These are phyloP conservation scores for Hypholoma sublateritium DNA, from an alignment of 768 basidiomycete species.

Conservation along the genomic window DNA sequence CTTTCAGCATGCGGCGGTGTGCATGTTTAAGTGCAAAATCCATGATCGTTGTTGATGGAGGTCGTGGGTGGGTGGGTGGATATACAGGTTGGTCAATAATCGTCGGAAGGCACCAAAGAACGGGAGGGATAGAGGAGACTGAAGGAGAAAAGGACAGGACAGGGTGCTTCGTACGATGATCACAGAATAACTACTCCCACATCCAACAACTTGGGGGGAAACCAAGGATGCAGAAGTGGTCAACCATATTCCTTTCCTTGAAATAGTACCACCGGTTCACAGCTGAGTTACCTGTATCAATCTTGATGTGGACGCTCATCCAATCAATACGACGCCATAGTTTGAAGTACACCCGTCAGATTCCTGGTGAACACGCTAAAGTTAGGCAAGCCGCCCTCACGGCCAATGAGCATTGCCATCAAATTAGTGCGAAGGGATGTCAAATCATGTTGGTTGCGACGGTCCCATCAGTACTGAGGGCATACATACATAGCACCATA, in stretches of 20 bases:
- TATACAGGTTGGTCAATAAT: not conserved
- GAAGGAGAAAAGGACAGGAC: conserved; percentile 5
- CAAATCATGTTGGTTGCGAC: conserved; percentile 19
- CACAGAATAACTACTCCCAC: conserved; percentile 5
- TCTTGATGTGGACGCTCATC: conserved; percentile 11
- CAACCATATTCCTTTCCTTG: conserved; percentile 6
- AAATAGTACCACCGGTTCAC: conserved; percentile 14
- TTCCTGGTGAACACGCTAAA: not conserved
- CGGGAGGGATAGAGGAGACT: not conserved
- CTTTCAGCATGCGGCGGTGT: conserved; percentile 17
- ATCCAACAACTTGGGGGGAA: conserved; percentile 8
- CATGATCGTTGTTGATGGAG: conserved; percentile 3
- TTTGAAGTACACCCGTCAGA: too few relatives aligned
- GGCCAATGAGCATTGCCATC: not conserved
- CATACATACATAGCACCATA: too few relatives aligned
- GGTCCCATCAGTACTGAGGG: not conserved
- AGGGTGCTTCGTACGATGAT: conserved; percentile 5
- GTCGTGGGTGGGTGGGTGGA: not conserved
- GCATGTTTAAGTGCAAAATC: conserved; percentile 8
- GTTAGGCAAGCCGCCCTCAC: not conserved
- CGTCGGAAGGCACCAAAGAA: not conserved
- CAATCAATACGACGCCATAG: conserved; percentile 4
- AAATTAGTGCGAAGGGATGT: conserved; percentile 1
- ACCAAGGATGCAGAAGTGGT: conserved; percentile 16
- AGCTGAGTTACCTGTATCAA: conserved; percentile 11